Evolutionary conservation across 768 basidiomycete genomes (phyloP).

Genomic region (Tylopilus felleus): DNA sequence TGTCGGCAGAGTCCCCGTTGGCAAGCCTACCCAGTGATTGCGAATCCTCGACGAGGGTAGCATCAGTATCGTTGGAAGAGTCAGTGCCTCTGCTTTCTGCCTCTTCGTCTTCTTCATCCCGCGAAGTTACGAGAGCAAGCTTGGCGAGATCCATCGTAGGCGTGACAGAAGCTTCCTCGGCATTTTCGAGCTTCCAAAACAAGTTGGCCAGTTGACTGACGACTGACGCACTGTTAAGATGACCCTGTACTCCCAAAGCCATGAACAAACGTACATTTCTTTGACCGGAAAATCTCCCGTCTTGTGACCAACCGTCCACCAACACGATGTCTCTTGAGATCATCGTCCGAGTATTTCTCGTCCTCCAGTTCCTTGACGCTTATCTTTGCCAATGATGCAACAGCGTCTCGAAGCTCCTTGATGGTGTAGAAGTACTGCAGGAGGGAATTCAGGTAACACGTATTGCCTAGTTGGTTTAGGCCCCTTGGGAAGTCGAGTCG

Average conservation of each 20-base stretch:
- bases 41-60: slow-evolving; percentile 81
- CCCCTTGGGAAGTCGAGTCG: slow-evolving; percentile 77
- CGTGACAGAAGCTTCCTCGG: slow-evolving; percentile 64
- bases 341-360: slow-evolving; percentile 75
- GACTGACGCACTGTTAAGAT: slow-evolving; percentile 45
- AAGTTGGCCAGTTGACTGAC: slow-evolving; percentile 75
- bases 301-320: slow-evolving; percentile 82
- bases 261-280: slow-evolving; percentile 60
- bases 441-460: slow-evolving; percentile 81
- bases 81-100: slow-evolving; percentile 69
- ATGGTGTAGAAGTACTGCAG: slow-evolving; percentile 94
- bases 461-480: slow-evolving; percentile 85
- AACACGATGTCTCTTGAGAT: slow-evolving; percentile 79
- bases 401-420: slow-evolving; percentile 77
- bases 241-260: not conserved
- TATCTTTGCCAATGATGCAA: slow-evolving; percentile 55
- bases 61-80: slow-evolving; percentile 84
- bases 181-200: slow-evolving; percentile 72
- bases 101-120: slow-evolving; percentile 87
- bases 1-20: slow-evolving; percentile 36
- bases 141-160: slow-evolving; percentile 87
- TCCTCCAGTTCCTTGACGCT: slow-evolving; percentile 58
- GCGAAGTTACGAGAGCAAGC: slow-evolving; percentile 83
- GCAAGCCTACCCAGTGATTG: slow-evolving; percentile 29
- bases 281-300: slow-evolving; percentile 78